A percentile compares a stretch with the other conserved stretches of the same genome.
These are phyloP conservation scores for Aspergillus asperescens DNA, from an alignment of 495 filamentous ascomycete genomes.

Conservation along the genomic window DNA sequence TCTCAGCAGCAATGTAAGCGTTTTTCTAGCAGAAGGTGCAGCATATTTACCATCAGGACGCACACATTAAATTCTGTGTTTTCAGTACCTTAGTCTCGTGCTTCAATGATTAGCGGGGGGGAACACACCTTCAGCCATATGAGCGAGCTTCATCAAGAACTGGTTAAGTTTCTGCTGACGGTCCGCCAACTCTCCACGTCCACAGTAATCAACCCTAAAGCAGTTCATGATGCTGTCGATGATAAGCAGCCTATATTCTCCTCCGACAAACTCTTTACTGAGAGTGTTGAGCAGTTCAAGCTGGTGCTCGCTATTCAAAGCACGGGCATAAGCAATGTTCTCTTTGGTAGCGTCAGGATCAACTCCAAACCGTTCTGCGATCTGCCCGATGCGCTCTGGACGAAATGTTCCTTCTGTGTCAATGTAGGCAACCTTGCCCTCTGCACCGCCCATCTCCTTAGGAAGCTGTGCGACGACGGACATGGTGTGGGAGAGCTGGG, in stretches of 20 bases:
- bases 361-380: slow-evolving; percentile 68
- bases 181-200: slow-evolving; percentile 70
- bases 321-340: slow-evolving; percentile 70
- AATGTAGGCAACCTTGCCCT: slow-evolving; percentile 76
- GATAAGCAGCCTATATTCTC: slow-evolving; percentile 66
- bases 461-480: slow-evolving; percentile 58
- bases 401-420: slow-evolving; percentile 78
- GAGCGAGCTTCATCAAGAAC: slow-evolving; percentile 62
- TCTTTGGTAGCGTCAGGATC: slow-evolving; percentile 62
- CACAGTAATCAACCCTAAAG: slow-evolving; percentile 70
- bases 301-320: slow-evolving; percentile 73
- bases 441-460: slow-evolving; percentile 64
- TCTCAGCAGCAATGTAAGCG: slow-evolving; percentile 38
- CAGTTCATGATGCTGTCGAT: slow-evolving; percentile 78
- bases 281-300: slow-evolving; percentile 64
- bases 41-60: slow-evolving; percentile 58
- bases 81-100: neutral
- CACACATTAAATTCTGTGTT: slow-evolving; percentile 67
- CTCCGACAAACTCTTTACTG: slow-evolving; percentile 58
- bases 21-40: neutral
- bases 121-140: slow-evolving; percentile 62
- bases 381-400: slow-evolving; percentile 66
- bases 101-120: neutral
- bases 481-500: slow-evolving; percentile 64
- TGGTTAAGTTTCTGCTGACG: slow-evolving; percentile 71